phyloP scores from a whole-genome alignment of 106 monocot genomes.

The Xerophyta viscosa region DNA sequence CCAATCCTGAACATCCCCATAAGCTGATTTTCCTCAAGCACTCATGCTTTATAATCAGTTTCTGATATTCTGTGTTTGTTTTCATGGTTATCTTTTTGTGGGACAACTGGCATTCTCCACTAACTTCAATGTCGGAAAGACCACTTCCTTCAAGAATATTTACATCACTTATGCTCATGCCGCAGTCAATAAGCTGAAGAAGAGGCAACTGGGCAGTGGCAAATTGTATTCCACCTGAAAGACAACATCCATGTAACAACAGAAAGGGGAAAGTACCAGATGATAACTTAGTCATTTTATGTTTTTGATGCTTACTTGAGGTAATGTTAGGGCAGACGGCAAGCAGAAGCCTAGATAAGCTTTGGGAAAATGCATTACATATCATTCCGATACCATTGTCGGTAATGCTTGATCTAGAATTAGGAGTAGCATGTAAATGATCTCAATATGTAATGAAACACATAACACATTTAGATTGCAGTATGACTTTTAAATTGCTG shows the following conservation, averaged over 20 bases:
- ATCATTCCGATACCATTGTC: constrained; percentile 97
- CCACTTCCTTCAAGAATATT: constrained; percentile 23
- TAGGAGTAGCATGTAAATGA: too few species aligned
- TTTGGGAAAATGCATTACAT: constrained; percentile 69
- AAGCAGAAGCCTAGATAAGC: constrained; percentile 71
- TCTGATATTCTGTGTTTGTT: constrained; percentile 50
- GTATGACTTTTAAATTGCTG: too few species aligned
- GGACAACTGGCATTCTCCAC: constrained; percentile 4
- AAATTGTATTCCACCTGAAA: constrained; percentile 91
- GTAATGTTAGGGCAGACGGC: constrained; percentile 89
- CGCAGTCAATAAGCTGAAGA: constrained; percentile 84
- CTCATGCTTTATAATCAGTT: constrained; percentile 84
- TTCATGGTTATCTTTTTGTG: constrained; percentile 15
- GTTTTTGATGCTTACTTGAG: constrained; percentile 60
- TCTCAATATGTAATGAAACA: too few species aligned
- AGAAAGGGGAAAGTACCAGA: not conserved
- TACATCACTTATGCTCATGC: constrained; percentile 64
- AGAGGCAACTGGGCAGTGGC: constrained; percentile 80
- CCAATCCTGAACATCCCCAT: constrained; percentile 93
- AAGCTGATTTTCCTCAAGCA: constrained; percentile 78
- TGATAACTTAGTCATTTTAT: too few species aligned
- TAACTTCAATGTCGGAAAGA: not conserved
- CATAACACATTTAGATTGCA: too few species aligned
- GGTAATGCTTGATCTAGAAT: constrained; percentile 75
- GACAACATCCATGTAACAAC: not conserved